A percentile compares a stretch with the other conserved stretches of the same genome.
phyloP scores from a whole-genome alignment of 169 alveolate species.

The Cryptosporidium viatorum region DNA sequence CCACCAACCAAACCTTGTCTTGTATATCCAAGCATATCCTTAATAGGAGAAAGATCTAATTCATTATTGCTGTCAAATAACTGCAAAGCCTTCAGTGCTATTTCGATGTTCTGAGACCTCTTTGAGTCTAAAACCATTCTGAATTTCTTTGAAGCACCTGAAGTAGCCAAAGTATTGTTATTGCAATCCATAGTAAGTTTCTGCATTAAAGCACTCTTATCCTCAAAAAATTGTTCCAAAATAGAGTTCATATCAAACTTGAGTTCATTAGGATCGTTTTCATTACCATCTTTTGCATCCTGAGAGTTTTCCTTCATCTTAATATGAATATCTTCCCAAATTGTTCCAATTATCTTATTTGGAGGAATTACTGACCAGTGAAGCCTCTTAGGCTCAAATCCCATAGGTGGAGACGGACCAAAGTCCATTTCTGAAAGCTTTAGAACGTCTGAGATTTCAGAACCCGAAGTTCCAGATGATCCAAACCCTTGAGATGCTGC shows the following conservation, averaged over 20 bases:
- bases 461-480: neutral
- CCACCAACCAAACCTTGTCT: conserved; percentile 19
- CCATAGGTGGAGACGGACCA: conserved; percentile 73
- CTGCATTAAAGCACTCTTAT: conserved; percentile 21
- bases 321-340: conserved; percentile 72
- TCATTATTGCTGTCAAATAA: conserved; percentile 53
- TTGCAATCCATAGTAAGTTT: conserved; percentile 30
- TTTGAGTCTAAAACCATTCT: conserved; percentile 67
- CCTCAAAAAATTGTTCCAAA: conserved; percentile 57
- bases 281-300: neutral
- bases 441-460: neutral
- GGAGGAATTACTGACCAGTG: conserved; percentile 75
- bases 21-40: conserved; percentile 65
- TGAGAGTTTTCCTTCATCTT: neutral
- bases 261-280: conserved; percentile 14
- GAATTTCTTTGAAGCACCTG: conserved; percentile 19
- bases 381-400: conserved; percentile 65
- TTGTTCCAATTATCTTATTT: conserved; percentile 58
- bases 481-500: conserved; percentile 12
- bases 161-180: neutral
- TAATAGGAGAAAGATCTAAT: conserved; percentile 54
- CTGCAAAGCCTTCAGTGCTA: conserved; percentile 70
- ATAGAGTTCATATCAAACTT: conserved; percentile 40
- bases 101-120: conserved; percentile 69
- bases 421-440: conserved; percentile 44